Conservation (phyloP, 2,329 filamentous ascomycete genomes). For the Pestalotiopsis sp. region DNA sequence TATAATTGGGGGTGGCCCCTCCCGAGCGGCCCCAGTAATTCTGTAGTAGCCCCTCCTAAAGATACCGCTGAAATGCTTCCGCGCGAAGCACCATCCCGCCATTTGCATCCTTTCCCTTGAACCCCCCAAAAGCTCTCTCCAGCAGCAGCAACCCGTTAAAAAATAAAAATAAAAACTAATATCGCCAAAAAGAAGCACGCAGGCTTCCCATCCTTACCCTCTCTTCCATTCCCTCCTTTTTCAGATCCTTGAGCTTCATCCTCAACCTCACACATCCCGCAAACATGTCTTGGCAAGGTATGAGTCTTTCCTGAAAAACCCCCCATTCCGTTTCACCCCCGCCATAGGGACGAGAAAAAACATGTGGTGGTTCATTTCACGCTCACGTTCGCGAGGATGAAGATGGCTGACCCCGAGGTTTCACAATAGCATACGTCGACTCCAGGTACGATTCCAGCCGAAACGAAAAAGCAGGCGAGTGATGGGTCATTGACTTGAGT, state of each 20-base stretch:
- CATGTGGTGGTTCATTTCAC: constrained; percentile 26
- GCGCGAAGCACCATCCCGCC: constrained; percentile 6
- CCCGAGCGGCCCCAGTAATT: constrained; percentile 3
- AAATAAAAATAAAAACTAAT: constrained; percentile 1
- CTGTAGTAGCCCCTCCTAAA: constrained; percentile 12
- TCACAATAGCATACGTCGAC: constrained; percentile 58
- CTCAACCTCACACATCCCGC: constrained; percentile 12
- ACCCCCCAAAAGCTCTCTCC: neutral
- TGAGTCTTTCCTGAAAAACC: constrained; percentile 27
- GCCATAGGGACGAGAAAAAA: constrained; percentile 10
- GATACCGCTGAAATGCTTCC: neutral
- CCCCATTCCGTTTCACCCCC: neutral
- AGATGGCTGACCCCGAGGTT: constrained; percentile 25
- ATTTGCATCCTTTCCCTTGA: constrained; percentile 12
- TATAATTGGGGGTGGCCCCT: neutral
- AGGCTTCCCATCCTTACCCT: neutral
- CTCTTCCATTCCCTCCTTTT: constrained; percentile 10
- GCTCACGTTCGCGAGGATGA: constrained; percentile 15
- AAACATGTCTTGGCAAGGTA: constrained; percentile 77
- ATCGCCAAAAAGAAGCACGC: neutral
- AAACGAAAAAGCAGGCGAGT: neutral
- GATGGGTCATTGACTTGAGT: neutral
- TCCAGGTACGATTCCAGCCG: constrained; percentile 49
- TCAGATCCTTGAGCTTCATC: constrained; percentile 5
- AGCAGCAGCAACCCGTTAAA: neutral